Evolutionary conservation across 495 filamentous ascomycete species (phyloP).

Genomic region (Ramalina peruviana): DNA sequence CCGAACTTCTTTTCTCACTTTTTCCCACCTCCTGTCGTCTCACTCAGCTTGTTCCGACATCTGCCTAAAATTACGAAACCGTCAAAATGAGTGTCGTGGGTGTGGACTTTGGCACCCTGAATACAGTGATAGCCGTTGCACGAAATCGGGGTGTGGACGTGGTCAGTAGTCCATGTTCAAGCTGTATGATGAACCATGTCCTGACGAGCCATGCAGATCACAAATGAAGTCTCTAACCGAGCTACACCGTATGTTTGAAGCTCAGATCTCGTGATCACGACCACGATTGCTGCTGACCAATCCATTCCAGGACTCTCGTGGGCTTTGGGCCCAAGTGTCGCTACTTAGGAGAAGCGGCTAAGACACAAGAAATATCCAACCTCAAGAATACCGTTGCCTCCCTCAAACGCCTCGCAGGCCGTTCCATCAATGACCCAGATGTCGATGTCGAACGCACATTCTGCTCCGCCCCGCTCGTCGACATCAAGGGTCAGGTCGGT

Average conservation of each 20-base stretch:
- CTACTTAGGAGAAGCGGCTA: conserved; percentile 86
- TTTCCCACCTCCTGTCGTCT: neutral
- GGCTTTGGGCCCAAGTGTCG: conserved; percentile 87
- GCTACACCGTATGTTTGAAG: conserved; percentile 75
- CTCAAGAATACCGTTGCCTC: conserved; percentile 94
- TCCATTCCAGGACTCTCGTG: conserved; percentile 61
- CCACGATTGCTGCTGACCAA: conserved; percentile 17
- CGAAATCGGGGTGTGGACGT: conserved; percentile 98
- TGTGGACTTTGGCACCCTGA: conserved; percentile 92
- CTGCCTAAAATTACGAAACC: conserved; percentile 2
- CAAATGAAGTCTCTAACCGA: conserved; percentile 98
- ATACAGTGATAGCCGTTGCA: conserved; percentile 94
- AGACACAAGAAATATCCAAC: conserved; percentile 98
- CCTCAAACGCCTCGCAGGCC: conserved; percentile 83
- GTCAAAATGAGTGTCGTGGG: conserved; percentile 64
- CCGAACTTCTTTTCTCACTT: neutral
- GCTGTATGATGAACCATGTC: neutral
- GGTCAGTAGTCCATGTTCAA: conserved; percentile 43
- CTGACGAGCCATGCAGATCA: conserved; percentile 47
- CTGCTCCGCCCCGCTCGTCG: conserved; percentile 74
- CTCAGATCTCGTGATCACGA: neutral
- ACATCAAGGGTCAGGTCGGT: conserved; percentile 86
- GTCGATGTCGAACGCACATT: conserved; percentile 81
- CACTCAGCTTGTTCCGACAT: neutral
- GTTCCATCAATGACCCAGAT: conserved; percentile 77